Evolutionary conservation across 129 eudicot species (phyloP), one percentile per base, ranked within the genome.

Genomic region (Artemisia annua): DNA sequence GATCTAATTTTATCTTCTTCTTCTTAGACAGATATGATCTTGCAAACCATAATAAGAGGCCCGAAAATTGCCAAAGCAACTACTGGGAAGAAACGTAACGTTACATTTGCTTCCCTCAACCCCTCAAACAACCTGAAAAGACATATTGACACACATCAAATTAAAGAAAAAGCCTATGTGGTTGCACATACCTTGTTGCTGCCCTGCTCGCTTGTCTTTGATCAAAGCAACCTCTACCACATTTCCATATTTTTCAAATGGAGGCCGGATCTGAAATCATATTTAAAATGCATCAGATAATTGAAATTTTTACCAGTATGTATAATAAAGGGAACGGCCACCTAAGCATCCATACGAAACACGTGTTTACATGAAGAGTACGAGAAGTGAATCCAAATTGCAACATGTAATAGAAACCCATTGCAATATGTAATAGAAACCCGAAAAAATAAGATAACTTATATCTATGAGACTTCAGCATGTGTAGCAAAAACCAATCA

Each of bases 161-260:
- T 53, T 28, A 69, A 35, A 49, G 54, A 63, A 22, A 67, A 50
- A 61, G 15, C 39, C 39, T 66, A 18, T 60, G 57, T 28, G 66
- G 48, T 72, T 54, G 78, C 75, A 79, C 84, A 80, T 91, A 91
- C 99, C 99, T 91, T 95, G 99, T 62, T 90, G 97, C 73, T 83
- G 96, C 62, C 99, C 99, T 46, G 99, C 85, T 83, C 91, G 86
- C 81, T 87, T 91, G 78, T 95, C 99, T 80, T 80, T 95, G 63
- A 95, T 95, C 78, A 95, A 79, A 78, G 97, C 97, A 88, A 95
- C 96, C 76, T 95, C 98, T 61, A 87, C 11, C 63, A 93, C 98
- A 50, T 66, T 86, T 63, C 97, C 99, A 79, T 88, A 94, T 65
- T 91, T 80, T 71, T 95, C 99, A 83, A 95, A 95, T 72, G 84